Conservation (phyloP, 148 eudicot species). For the Chenopodium suecicum region DNA sequence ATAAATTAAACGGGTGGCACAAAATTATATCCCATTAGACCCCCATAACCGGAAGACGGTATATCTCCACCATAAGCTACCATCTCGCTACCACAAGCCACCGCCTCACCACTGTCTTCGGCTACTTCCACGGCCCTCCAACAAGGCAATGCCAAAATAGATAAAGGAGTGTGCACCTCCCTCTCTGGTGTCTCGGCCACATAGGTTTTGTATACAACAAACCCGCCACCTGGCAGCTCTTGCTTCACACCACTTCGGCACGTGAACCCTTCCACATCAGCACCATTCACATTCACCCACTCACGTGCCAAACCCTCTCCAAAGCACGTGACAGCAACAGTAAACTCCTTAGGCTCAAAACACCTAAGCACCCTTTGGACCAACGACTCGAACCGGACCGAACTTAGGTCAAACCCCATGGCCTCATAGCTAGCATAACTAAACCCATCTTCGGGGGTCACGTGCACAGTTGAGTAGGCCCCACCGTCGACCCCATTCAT, state of each 20-base stretch:
- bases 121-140: background rate
- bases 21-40: background rate
- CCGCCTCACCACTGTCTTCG: background rate
- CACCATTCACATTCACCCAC: slow-evolving; percentile 23
- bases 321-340: slow-evolving; percentile 37
- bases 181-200: background rate
- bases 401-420: slow-evolving; percentile 40
- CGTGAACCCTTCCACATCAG: slow-evolving; percentile 23
- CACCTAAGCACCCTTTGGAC: slow-evolving; percentile 41
- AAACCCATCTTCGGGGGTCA: slow-evolving; percentile 57
- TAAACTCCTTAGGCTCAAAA: slow-evolving; percentile 46
- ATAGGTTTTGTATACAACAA: slow-evolving; percentile 28
- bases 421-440: slow-evolving; percentile 66
- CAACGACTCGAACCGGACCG: slow-evolving; percentile 22
- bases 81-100: background rate
- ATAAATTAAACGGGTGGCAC: background rate
- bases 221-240: slow-evolving; percentile 23
- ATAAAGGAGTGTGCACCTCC: background rate
- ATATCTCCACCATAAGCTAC: background rate
- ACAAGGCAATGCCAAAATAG: background rate
- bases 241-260: slow-evolving; percentile 27
- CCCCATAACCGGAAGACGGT: background rate
- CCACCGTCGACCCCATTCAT: slow-evolving; percentile 53
- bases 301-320: slow-evolving; percentile 16
- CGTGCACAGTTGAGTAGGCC: slow-evolving; percentile 53